Evolutionary conservation across 495 filamentous ascomycete genomes (phyloP).

Genomic region (Trichocladium uniseriatum): DNA sequence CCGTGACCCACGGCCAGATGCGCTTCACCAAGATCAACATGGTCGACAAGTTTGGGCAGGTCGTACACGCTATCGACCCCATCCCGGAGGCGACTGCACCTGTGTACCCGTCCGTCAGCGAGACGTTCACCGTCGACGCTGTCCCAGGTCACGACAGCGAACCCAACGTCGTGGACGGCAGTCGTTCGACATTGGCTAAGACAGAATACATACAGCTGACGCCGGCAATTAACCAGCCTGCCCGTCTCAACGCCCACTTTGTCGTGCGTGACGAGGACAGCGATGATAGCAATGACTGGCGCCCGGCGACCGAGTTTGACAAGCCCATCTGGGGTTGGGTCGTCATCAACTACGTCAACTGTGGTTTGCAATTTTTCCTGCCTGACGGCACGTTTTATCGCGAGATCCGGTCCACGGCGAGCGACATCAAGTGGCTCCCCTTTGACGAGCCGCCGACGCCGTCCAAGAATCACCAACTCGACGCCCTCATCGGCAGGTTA

Average conservation of each 20-base stretch:
- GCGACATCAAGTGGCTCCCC: conserved; percentile 27
- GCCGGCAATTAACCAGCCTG: conserved; percentile 41
- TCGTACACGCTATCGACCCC: conserved; percentile 29
- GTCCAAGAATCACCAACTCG: conserved; percentile 22
- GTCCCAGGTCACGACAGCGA: not conserved
- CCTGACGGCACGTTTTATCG: conserved; percentile 43
- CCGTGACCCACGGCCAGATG: conserved; percentile 41
- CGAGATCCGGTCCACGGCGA: conserved; percentile 34
- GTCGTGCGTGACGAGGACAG: not conserved
- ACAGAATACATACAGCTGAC: conserved; percentile 37
- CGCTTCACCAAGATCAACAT: conserved; percentile 42
- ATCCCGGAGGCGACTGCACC: conserved; percentile 7
- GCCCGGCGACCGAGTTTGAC: conserved; percentile 29
- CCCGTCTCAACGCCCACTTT: conserved; percentile 36
- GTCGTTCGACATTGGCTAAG: not conserved
- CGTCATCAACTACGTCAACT: conserved; percentile 42
- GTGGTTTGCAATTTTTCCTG: conserved; percentile 41
- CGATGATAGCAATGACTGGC: conserved; percentile 15
- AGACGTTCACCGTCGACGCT: not conserved
- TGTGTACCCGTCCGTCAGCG: conserved; percentile 23
- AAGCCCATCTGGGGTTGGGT: conserved; percentile 49
- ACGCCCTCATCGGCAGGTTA: conserved; percentile 26
- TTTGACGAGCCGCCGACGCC: conserved; percentile 15
- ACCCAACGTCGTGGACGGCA: not conserved
- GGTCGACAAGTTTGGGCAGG: conserved; percentile 47